Evolutionary conservation across 208 protist species (phyloP), one percentile per base, ranked within the genome.

Genomic region (Hexamita inflata): DNA sequence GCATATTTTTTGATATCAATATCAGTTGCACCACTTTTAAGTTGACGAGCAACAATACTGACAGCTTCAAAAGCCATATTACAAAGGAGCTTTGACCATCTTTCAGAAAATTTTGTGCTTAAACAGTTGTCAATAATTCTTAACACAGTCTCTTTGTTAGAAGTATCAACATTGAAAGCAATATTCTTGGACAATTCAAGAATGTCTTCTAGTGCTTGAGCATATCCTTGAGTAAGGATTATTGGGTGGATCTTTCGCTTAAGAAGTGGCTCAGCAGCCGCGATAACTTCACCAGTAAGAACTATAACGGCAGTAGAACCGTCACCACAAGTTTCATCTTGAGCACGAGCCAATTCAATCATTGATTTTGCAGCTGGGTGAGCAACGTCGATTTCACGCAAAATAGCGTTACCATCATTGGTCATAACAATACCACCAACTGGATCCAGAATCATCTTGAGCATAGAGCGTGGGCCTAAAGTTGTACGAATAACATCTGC

Each of bases 371-470:
- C 96, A 24, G 96, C 95, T 24, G 97, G 97, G 81, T 99, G 97
- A 59, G 90, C 89, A 32, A 99, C 95, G 80, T 99, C 95, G 79
- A 99, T 94, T 86, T 99, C 96, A 67, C 95, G 90, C 32, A 99
- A 86, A 82, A 99, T 99, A 61, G 92, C 92, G 85, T 99, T 98
- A 59, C 97, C 97, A 82, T 99, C 97, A 83, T 98, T 99, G 45
- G 96, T 99, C 39, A 99, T 88, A 34, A 98, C 92, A 58, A 98
- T 96, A 59, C 94, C 93, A 40, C 96, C 97, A 93, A 98, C 98
- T 57, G 93, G 93, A 81, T 98, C 94, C 38, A 99, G 86, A 74
- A 99, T 94, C 97, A 99, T 99, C 87, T 99, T 99, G 30, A 99
- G 88, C 96, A 99, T 99, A 45, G 94, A 90, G 61, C 92, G 91